Conservation (phyloP, 768 basidiomycete genomes). For the Sutorius australiensis region DNA sequence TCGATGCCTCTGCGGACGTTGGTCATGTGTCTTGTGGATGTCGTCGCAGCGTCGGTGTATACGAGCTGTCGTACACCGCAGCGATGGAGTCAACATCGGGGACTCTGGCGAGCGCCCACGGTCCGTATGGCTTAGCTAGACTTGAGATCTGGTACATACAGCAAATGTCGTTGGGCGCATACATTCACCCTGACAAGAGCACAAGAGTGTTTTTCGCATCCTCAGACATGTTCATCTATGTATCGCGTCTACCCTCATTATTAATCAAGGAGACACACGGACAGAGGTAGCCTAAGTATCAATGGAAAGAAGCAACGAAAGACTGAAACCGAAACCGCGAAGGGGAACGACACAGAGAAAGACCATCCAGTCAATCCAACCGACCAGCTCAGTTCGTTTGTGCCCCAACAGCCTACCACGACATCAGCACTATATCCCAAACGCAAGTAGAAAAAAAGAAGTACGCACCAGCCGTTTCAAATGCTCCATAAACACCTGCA, state of each 20-base stretch:
- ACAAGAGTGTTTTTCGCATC: neutral
- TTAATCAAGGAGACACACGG: slow-evolving; percentile 8
- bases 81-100: too few relatives aligned
- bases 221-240: neutral
- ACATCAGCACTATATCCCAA: slow-evolving; percentile 1
- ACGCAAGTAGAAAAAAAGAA: neutral
- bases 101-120: too few relatives aligned
- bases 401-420: slow-evolving; percentile 57
- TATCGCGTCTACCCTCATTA: slow-evolving; percentile 14
- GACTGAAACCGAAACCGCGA: neutral
- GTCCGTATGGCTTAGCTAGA: too few relatives aligned
- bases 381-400: slow-evolving; percentile 50
- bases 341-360: neutral
- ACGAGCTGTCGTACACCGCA: too few relatives aligned
- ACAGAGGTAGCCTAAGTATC: slow-evolving; percentile 6
- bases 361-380: neutral
- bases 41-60: too few relatives aligned
- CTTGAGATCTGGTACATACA: too few relatives aligned
- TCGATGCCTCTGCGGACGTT: neutral
- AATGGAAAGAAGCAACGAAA: neutral
- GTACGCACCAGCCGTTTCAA: slow-evolving; percentile 80
- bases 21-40: neutral
- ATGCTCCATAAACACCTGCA: slow-evolving; percentile 98
- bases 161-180: too few relatives aligned
- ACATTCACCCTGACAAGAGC: too few relatives aligned